Base-by-base conservation (phyloP, 1,284 basidiomycete species). In the Xerocomus nothofagi region DNA sequence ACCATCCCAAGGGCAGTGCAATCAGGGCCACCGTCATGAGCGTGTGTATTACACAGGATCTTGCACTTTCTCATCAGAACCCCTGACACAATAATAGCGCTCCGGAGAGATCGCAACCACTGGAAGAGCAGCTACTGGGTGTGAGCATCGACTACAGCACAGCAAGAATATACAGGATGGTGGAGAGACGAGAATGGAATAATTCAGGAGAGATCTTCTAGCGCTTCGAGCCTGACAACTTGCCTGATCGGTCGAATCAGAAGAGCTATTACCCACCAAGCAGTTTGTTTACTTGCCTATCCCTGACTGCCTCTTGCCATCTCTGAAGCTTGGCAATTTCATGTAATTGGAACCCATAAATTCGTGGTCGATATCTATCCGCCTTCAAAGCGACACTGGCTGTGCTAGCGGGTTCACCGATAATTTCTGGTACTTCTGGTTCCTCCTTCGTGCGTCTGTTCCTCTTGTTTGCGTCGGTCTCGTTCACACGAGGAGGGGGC, bases 331-430 rank as follows among this genome's bases (percentile, higher is more conserved):
- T 93, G n/a, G 94, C 93, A 58, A 85, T 85, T 74, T 97, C 94
- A 65, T 96, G 83, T 30, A 96, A 77, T 70, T 92, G 90, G 78
- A 98, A 98, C 0, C 94, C 94, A 69, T 97, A 98, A 52, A 97
- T 94, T 64, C 85, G 83, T 30, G 94, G 93, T 49, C 89, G 77
- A 68, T 95, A 94, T 57, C 91, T 73, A 63, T 97, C 94, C 20
- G 91, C 91, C 72, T 92, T 96, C 57, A 90, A 64, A 20, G 92
- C 92, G 4, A 84, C 90, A 24, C 69, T 76, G n/a, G 88, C 83
- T 6, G 91, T 94, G 60, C 81, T 89, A 38, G 81, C 73, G 1
- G 74, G 72, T 66, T 88, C 86, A 26, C 78, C 81, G 6, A 80
- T 74, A 15, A 76, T 77, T 54, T 84, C 85, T 7, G 74, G 67